These are phyloP conservation scores for Phytophthora brassicae DNA, from an alignment of 352 stramenopile genomes.

Conservation along the genomic window DNA sequence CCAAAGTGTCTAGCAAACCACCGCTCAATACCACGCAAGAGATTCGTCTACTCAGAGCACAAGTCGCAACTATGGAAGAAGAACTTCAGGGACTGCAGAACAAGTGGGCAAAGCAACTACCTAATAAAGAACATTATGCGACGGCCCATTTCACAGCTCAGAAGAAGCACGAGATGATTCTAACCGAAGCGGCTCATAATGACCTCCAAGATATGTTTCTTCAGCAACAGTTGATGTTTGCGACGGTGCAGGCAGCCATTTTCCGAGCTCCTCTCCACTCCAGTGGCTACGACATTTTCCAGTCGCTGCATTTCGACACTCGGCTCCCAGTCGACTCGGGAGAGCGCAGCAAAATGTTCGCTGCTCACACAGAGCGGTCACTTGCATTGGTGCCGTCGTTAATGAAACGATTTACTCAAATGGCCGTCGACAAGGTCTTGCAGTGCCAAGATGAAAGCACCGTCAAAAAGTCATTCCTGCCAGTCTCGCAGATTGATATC, in stretches of 20 bases:
- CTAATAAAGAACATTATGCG: conserved; percentile 9
- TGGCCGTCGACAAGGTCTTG: conserved; percentile 29
- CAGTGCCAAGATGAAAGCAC: conserved; percentile 7
- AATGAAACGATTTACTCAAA: conserved; percentile 24
- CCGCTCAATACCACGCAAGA: conserved; percentile 23
- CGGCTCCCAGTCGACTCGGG: conserved; percentile 10
- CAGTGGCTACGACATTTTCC: conserved; percentile 20
- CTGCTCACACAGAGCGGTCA: conserved; percentile 20
- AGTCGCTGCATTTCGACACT: conserved; percentile 25
- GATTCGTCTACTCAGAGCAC: conserved; percentile 21
- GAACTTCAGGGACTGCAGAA: conserved; percentile 17
- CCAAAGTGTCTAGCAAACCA: conserved; percentile 9
- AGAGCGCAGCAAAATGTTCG: conserved; percentile 20
- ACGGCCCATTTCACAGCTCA: conserved; percentile 40
- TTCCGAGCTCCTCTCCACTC: conserved; percentile 30
- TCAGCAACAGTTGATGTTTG: conserved; percentile 53
- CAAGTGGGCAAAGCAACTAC: conserved; percentile 24
- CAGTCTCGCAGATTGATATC: conserved; percentile 32
- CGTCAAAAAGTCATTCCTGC: conserved; percentile 6
- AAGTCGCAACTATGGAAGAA: conserved; percentile 29
- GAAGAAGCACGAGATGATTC: conserved; percentile 30
- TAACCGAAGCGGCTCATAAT: conserved; percentile 25
- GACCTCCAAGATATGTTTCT: conserved; percentile 41
- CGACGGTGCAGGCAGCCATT: conserved; percentile 40
- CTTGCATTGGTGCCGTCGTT: conserved; percentile 19